phyloP scores from a whole-genome alignment of 345 rosid species.

The Boechera retrofracta region DNA sequence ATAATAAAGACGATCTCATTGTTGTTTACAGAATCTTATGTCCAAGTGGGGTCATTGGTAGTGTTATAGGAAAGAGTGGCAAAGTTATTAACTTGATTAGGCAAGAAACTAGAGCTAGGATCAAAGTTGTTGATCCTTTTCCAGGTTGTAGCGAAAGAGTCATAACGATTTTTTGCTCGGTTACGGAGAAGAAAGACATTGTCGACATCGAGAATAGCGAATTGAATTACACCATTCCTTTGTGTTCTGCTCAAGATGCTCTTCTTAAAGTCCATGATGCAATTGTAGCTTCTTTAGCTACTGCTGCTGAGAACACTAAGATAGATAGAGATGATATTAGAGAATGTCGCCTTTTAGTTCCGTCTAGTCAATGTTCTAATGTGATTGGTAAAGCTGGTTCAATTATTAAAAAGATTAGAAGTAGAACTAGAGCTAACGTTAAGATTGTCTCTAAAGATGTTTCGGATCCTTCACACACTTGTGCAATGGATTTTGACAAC shows the following conservation, averaged over 20 bases:
- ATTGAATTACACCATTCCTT: conserved; percentile 50
- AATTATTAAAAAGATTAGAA: conserved; percentile 77
- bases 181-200: conserved; percentile 65
- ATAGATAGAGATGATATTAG: conserved; percentile 59
- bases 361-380: conserved; percentile 92
- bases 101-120: conserved; percentile 89
- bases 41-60: conserved; percentile 87
- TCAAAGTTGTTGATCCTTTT: conserved; percentile 91
- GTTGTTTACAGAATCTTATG: conserved; percentile 87
- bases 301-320: conserved; percentile 59
- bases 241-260: conserved; percentile 93
- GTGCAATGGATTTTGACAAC: conserved; percentile 96
- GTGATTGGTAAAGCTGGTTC: conserved; percentile 90
- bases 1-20: conserved; percentile 53
- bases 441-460: conserved; percentile 81
- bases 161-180: conserved; percentile 70
- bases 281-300: conserved; percentile 62
- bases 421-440: conserved; percentile 68
- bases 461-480: conserved; percentile 78
- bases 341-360: conserved; percentile 89
- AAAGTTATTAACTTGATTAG: conserved; percentile 85
- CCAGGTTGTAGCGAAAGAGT: conserved; percentile 82
- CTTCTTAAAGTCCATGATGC: conserved; percentile 77
- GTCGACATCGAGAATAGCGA: conserved; percentile 66
- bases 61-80: conserved; percentile 95